Evolutionary conservation across 345 rosid genomes (phyloP).

Genomic region (Rubroshorea leprosula): DNA sequence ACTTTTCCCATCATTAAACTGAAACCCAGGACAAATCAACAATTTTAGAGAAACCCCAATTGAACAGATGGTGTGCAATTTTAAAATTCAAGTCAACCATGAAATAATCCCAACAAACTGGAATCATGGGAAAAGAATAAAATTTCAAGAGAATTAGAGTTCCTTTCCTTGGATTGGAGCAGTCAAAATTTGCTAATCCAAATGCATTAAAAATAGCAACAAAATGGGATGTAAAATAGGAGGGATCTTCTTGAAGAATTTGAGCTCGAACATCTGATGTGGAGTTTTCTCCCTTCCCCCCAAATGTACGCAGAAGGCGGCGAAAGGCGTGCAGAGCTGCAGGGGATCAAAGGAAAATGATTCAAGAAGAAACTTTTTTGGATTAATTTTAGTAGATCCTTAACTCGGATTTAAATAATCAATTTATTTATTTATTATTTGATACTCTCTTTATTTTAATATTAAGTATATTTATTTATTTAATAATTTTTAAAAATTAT

Average conservation of each 20-base stretch:
- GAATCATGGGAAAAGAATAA: slow-evolving; percentile 4
- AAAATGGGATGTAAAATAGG: neutral
- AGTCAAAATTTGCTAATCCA: slow-evolving; percentile 20
- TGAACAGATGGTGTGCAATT: too few species aligned
- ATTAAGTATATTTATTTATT: too few species aligned
- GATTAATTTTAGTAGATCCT: too few species aligned
- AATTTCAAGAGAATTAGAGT: slow-evolving; percentile 12
- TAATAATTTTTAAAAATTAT: too few species aligned
- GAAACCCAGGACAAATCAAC: slow-evolving; percentile 21
- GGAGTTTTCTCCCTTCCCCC: too few species aligned
- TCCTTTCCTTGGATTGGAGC: slow-evolving; percentile 23
- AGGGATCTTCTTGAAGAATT: too few species aligned
- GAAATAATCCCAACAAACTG: neutral
- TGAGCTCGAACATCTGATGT: slow-evolving; percentile 17
- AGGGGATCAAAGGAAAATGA: slow-evolving; percentile 21
- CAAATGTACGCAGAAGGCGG: slow-evolving; percentile 24
- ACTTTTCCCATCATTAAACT: slow-evolving; percentile 20
- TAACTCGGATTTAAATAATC: too few species aligned
- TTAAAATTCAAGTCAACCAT: neutral
- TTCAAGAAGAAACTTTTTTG: too few species aligned
- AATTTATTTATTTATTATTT: too few species aligned
- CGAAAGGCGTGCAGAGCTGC: slow-evolving; percentile 18
- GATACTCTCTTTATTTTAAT: too few species aligned
- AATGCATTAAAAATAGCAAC: too few species aligned
- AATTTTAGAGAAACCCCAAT: neutral